phyloP scores from a whole-genome alignment of 2,329 filamentous ascomycete species.

The Phyllosticta citribraziliensis region DNA sequence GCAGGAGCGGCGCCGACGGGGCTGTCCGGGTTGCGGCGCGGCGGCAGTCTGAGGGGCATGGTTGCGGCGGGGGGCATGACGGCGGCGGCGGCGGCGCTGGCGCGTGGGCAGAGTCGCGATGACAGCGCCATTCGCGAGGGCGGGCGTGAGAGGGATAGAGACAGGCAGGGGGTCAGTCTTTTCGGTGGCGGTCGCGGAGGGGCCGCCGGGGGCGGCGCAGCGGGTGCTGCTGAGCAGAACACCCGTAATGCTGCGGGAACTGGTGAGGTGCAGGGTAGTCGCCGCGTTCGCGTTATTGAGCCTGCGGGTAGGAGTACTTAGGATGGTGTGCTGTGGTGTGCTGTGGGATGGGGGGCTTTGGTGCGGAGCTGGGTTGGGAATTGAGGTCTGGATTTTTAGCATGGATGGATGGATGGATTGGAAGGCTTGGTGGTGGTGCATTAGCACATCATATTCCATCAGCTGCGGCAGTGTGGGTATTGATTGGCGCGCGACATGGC shows the following conservation, averaged over 20 bases:
- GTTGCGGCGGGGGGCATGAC: background rate
- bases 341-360: no score
- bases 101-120: background rate
- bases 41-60: background rate
- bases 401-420: no score
- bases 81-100: background rate
- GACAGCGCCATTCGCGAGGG: background rate
- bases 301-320: slow-evolving; percentile 6
- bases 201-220: slow-evolving; percentile 14
- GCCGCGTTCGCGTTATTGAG: slow-evolving; percentile 23
- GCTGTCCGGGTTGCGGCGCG: background rate
- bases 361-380: no score
- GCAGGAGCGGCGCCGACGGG: background rate
- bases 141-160: background rate
- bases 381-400: no score
- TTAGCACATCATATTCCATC: no score
- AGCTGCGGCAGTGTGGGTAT: no score
- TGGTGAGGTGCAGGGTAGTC: slow-evolving; percentile 12
- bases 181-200: background rate
- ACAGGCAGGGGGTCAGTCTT: slow-evolving; percentile 1
- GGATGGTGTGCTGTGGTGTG: background rate
- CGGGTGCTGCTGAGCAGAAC: no score
- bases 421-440: no score
- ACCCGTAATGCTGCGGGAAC: no score
- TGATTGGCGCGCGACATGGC: no score